Evolutionary conservation across 257 asterid species (phyloP).

Genomic region (Avicennia marina): DNA sequence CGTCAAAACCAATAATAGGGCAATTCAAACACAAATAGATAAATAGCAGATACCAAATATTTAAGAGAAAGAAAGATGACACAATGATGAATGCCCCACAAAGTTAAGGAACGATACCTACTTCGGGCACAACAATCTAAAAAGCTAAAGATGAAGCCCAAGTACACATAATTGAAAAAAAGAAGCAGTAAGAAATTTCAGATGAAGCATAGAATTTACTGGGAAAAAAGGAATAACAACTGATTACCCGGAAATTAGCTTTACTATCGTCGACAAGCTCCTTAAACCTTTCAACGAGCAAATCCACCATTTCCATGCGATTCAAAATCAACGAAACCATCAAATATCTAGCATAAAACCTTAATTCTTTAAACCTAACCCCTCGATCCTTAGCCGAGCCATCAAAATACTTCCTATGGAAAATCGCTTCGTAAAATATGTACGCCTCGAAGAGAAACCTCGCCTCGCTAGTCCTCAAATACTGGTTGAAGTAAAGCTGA

Average conservation of each 20-base stretch:
- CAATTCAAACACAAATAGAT: neutral
- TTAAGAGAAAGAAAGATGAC: neutral
- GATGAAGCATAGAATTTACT: neutral
- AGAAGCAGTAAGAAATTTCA: neutral
- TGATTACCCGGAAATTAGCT: constrained; percentile 70
- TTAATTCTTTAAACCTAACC: constrained; percentile 86
- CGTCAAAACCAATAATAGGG: neutral
- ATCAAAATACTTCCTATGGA: constrained; percentile 68
- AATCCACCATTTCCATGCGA: constrained; percentile 67
- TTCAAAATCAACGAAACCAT: constrained; percentile 80
- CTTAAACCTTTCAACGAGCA: constrained; percentile 65
- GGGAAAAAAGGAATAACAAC: neutral
- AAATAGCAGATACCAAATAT: neutral
- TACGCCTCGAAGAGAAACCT: constrained; percentile 85
- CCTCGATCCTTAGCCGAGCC: constrained; percentile 75
- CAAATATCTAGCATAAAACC: constrained; percentile 90
- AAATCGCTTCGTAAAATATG: constrained; percentile 90
- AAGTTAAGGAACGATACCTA: neutral
- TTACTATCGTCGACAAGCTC: constrained; percentile 80
- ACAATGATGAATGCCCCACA: constrained; percentile 1
- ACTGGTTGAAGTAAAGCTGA: constrained; percentile 85
- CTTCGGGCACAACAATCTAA: neutral
- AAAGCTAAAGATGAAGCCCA: constrained; percentile 5
- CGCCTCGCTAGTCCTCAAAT: constrained; percentile 87
- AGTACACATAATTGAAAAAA: neutral